Evolutionary conservation across 257 asterid species (phyloP), one percentile per base, ranked within the genome.

Genomic region (Solanum sparsipilum): DNA sequence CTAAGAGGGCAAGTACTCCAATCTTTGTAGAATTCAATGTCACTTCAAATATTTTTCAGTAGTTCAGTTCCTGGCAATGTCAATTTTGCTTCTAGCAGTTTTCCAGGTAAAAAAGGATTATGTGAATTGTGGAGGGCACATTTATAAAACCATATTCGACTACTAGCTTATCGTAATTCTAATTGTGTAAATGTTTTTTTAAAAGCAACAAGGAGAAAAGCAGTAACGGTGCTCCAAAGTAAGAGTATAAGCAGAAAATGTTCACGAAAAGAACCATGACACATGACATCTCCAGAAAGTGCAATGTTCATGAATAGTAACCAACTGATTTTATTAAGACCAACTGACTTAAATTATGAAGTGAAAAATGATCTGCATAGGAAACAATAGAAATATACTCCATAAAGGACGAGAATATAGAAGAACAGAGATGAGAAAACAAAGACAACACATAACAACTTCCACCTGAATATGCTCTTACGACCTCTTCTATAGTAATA

Each of bases 51-150:
- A 58, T 52, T 52, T 58, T 58, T 58, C 12, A 58, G 67, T 35
- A 98, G 97, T 6, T 89, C 87, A 10, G 87, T 94, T 87, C 96
- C 98, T 89, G 90, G 85, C 13, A 88, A 89, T 34, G 93, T 88
- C n/a, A 82, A 71, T 85, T 92, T 94, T 68, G 56, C 78, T 4
- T 86, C 41, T 11, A 87, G 91, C 25, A 93, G 94, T 86, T 93
- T 93, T 86, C 13, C 86, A 6, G 93, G 94, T 48, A 94, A 94
- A 84, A 48, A 92, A 10, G 94, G 93, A 63, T 89, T 94, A 82
- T 52, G 58, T 48, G 58, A 15, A 46, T 46, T 93, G 96, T 83
- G 96, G 95, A 72, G 27, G 68, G 56, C 95, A 39, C 96, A n/a
- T 48, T 90, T 89, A 13, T 84, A 1, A 88, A 88, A 29, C 52